A percentile compares a stretch with the other conserved stretches of the same genome.
phyloP scores from a whole-genome alignment of 1,284 basidiomycete species.

The Ceratobasidium sp. region DNA sequence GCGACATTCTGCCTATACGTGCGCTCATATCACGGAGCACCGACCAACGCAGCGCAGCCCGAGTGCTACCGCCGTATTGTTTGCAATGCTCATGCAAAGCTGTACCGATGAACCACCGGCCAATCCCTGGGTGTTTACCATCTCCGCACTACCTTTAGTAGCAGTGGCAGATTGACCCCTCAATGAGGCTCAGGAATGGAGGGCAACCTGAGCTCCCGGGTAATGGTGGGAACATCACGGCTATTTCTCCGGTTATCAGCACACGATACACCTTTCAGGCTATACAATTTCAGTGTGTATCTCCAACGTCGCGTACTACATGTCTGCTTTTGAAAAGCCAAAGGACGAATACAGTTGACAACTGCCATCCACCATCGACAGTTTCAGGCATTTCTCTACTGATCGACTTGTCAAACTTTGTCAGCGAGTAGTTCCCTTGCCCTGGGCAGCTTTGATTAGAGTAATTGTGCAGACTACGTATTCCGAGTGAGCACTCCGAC shows the following conservation, averaged over 20 bases:
- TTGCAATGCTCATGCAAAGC: not conserved
- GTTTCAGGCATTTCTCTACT: not conserved
- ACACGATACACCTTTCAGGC: not conserved
- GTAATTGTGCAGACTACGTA: not conserved
- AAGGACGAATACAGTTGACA: not conserved
- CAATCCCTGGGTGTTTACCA: not conserved
- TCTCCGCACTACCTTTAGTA: not conserved
- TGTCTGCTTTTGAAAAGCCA: not conserved
- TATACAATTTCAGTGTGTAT: no score
- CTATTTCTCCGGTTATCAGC: not conserved
- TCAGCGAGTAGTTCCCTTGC: not conserved
- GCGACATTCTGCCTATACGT: not conserved
- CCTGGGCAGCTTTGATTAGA: not conserved
- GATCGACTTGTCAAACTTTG: not conserved
- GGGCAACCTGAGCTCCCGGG: not conserved
- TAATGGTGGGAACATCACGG: not conserved
- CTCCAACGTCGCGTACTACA: not conserved
- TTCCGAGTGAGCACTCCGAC: not conserved
- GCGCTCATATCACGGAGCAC: not conserved
- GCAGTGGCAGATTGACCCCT: not conserved
- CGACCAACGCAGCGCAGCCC: not conserved
- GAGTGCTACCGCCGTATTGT: not conserved
- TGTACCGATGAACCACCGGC: not conserved
- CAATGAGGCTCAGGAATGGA: not conserved
- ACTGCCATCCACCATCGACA: no score